Conservation (phyloP, 2,329 filamentous ascomycete species). For the Lasiodiplodia citricola region DNA sequence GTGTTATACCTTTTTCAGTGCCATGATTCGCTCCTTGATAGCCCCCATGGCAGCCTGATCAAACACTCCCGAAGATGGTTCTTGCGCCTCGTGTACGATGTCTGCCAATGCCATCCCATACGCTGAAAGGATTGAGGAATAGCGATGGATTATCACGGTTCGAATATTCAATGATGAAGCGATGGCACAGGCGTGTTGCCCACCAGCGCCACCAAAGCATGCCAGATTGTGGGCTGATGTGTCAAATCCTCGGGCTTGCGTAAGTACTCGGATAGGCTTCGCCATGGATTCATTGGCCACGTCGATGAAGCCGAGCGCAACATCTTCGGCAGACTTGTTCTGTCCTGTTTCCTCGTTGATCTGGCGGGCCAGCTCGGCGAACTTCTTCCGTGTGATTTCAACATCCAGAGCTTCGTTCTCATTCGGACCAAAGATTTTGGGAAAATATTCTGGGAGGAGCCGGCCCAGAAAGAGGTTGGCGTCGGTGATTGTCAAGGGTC, state of each 20-base stretch:
- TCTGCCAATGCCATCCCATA: constrained; percentile 40
- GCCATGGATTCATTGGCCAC: constrained; percentile 39
- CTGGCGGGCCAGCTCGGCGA: constrained; percentile 38
- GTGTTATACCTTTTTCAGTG: constrained; percentile 59
- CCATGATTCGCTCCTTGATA: constrained; percentile 71
- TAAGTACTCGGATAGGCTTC: constrained; percentile 36
- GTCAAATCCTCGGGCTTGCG: constrained; percentile 35
- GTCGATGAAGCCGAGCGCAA: constrained; percentile 34
- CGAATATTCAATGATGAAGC: constrained; percentile 51
- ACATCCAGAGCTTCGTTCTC: constrained; percentile 48
- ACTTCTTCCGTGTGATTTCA: constrained; percentile 48
- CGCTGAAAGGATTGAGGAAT: constrained; percentile 54
- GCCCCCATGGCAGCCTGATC: constrained; percentile 30
- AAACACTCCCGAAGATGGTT: constrained; percentile 42
- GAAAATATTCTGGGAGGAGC: constrained; percentile 38
- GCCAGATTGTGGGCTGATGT: constrained; percentile 34
- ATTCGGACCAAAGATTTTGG: constrained; percentile 41
- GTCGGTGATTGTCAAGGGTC: constrained; percentile 42
- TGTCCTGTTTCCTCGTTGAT: constrained; percentile 37
- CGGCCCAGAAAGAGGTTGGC: constrained; percentile 42
- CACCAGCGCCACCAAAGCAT: constrained; percentile 42
- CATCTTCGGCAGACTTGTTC: constrained; percentile 36
- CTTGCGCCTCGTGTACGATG: constrained; percentile 49
- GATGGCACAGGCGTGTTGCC: constrained; percentile 49
- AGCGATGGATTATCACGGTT: constrained; percentile 51